phyloP scores from a whole-genome alignment of 2,329 filamentous ascomycete genomes.

The Fusarium foetens region DNA sequence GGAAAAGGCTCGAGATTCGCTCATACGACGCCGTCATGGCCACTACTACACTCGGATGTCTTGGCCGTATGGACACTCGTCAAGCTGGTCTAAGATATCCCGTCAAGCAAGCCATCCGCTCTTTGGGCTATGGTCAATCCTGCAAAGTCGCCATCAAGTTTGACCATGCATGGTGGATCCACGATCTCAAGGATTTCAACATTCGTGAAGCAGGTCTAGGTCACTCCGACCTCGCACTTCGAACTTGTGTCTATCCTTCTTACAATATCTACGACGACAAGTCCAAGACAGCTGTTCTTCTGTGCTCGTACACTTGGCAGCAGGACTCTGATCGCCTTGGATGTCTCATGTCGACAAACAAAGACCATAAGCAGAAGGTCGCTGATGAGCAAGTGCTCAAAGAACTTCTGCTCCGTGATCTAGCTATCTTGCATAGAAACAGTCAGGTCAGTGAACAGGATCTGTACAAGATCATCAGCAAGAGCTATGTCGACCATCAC shows the following conservation, averaged over 20 bases:
- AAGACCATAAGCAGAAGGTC: background rate
- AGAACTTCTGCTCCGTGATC: background rate
- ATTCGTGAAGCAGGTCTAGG: conserved; percentile 4
- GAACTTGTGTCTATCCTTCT: conserved; percentile 14
- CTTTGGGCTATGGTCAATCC: conserved; percentile 2
- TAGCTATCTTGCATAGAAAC: background rate
- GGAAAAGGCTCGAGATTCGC: background rate
- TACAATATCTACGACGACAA: conserved; percentile 6
- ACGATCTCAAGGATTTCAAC: conserved; percentile 1
- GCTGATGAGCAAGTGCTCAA: conserved; percentile 1
- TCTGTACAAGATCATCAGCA: background rate
- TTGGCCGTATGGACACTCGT: background rate
- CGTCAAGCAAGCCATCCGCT: conserved; percentile 16
- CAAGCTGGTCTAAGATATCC: conserved; percentile 4
- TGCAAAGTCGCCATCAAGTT: conserved; percentile 21
- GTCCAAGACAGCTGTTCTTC: conserved; percentile 7
- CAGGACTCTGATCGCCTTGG: conserved; percentile 15
- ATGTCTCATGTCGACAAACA: background rate
- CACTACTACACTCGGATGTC: conserved; percentile 7
- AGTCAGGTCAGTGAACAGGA: background rate
- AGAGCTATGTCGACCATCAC: conserved; percentile 6
- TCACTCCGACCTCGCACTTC: background rate
- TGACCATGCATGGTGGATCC: conserved; percentile 6
- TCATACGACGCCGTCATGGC: background rate
- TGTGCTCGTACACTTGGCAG: conserved; percentile 12